Evolutionary conservation across 495 filamentous ascomycete genomes (phyloP).

Genomic region (Daldinia bambusicola): DNA sequence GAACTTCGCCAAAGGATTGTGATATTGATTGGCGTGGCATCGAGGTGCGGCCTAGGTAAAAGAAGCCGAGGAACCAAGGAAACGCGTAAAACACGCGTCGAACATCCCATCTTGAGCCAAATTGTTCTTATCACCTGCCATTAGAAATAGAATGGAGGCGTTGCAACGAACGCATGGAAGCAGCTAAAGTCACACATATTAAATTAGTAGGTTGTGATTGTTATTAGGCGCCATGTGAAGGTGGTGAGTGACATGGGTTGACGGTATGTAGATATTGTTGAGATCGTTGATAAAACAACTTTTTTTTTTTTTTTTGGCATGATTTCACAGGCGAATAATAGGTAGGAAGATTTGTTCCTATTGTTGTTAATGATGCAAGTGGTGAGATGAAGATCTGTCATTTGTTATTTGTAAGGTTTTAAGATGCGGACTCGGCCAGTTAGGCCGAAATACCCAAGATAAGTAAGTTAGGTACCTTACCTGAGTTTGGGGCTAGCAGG

Average conservation of each 20-base stretch:
- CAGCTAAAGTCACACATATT: not conserved
- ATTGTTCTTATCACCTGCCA: conserved; percentile 14
- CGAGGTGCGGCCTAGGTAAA: conserved; percentile 23
- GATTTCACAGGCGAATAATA: not conserved
- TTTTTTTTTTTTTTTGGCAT: not conserved
- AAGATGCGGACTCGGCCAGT: conserved; percentile 25
- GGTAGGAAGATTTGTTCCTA: conserved; percentile 5
- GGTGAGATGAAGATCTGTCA: conserved; percentile 38
- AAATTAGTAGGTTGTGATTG: not conserved
- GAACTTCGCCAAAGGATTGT: conserved; percentile 28
- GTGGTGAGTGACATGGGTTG: not conserved
- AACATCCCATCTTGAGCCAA: conserved; percentile 24
- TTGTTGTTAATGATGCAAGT: conserved; percentile 27
- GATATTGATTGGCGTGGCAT: conserved; percentile 31
- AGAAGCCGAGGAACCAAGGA: conserved; percentile 22
- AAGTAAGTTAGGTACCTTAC: no score
- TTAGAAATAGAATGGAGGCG: not conserved
- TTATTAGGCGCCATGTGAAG: not conserved
- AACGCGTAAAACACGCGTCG: conserved; percentile 35
- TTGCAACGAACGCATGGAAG: not conserved
- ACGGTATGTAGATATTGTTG: not conserved
- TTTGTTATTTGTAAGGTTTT: conserved; percentile 7
- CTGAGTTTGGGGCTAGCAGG: not conserved
- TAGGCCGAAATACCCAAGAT: not conserved
- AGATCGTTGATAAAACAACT: not conserved